phyloP scores from a whole-genome alignment of 2,329 filamentous ascomycete species.

The Dendryphion nanum region DNA sequence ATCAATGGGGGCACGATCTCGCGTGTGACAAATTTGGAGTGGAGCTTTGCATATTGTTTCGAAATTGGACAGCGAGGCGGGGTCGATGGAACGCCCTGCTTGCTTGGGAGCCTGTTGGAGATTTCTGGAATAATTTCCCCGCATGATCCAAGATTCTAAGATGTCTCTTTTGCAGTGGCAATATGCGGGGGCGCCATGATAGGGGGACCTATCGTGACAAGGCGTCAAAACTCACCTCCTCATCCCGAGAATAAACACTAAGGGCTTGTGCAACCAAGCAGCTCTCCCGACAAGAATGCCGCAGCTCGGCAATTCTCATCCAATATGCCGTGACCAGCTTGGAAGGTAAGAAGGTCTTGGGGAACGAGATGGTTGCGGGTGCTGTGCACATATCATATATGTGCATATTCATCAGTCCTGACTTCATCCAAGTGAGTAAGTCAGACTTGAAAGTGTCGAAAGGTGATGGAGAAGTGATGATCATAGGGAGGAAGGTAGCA shows the following conservation, averaged over 20 bases:
- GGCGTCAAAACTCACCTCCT: not conserved
- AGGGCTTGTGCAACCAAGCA: not conserved
- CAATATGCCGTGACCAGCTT: not conserved
- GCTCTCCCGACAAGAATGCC: not conserved
- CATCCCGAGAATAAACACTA: no score
- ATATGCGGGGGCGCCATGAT: not conserved
- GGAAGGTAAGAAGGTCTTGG: no score
- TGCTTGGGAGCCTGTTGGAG: no score
- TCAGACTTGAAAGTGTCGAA: no score
- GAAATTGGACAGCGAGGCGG: not conserved
- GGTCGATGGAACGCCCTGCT: not conserved
- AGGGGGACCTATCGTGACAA: not conserved
- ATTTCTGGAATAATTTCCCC: not conserved
- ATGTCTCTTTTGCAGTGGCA: not conserved
- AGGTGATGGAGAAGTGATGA: no score
- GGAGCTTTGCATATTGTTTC: conserved; percentile 1
- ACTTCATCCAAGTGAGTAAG: no score
- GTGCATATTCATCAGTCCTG: not conserved
- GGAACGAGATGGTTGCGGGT: no score
- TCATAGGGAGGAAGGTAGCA: no score
- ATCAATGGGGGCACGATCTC: conserved; percentile 2
- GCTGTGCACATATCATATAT: not conserved
- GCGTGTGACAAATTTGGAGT: conserved; percentile 5
- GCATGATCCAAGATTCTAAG: not conserved
- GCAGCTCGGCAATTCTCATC: not conserved